Evolutionary conservation across 2,329 filamentous ascomycete genomes (phyloP), one percentile per base, ranked within the genome.

Genomic region (Botryotinia calthae): DNA sequence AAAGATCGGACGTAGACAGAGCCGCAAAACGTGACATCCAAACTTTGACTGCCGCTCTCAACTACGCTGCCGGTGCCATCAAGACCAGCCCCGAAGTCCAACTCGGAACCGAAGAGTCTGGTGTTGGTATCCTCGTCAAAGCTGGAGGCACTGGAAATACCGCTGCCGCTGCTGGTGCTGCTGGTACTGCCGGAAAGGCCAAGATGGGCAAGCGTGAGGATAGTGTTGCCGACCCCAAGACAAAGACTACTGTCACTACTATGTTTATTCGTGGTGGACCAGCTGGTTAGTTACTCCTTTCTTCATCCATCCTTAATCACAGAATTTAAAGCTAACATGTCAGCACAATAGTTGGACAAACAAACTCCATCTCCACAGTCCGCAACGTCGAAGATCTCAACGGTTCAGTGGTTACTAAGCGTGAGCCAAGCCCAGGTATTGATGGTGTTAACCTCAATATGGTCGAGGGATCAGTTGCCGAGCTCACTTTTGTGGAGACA

Each of bases 21-120:
- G 63, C 62, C 42, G 66, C 69, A 22, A 86, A 86, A 81, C 82
- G 85, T 65, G 84, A 86, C 74, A 80, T 86, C 54, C 77, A 82
- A 73, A 83, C 85, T 69, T 86, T 87, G 79, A 82, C 84, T 75
- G 82, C 83, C 22, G 85, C 85, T 1, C 82, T 87, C 25, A 80
- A 76, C 66, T 87, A 82, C 75, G 85, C 85, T 71, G 82, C 84
- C 76, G 83, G 82, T 61, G 85, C 84, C 31, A 80, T 85, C 79
- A 81, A 80, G 77, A 84, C 85, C 76, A 79, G 81, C 51, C 85
- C 85, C 75, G 85, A 85, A 81, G 78, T 86, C 62, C 82, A 86
- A 79, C 81, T 87, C 59, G 85, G 85, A 72, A 85, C 85, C 40
- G 82, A 82, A 56, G 80, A 76, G 46, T 82, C 83, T 73, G 81